These are phyloP conservation scores for Polygonum maritimum DNA, from an alignment of 148 eudicot species.

Conservation along the genomic window DNA sequence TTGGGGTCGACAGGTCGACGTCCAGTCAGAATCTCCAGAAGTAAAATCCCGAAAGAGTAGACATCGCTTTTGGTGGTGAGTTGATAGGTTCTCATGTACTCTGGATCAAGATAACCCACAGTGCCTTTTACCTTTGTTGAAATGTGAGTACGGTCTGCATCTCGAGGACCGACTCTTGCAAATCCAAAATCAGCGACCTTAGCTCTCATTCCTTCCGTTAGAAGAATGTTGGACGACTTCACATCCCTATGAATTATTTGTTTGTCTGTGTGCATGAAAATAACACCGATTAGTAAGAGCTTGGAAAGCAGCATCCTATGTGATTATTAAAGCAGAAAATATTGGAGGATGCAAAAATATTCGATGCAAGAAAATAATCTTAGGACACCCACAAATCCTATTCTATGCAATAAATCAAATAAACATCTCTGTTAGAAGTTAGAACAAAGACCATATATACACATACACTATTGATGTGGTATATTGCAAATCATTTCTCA, in stretches of 20 bases:
- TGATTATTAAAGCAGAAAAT: background rate
- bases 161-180: conserved; percentile 72
- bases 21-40: conserved; percentile 79
- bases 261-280: conserved; percentile 48
- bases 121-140: conserved; percentile 99
- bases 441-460: background rate
- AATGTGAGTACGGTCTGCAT: conserved; percentile 63
- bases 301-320: background rate
- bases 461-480: background rate
- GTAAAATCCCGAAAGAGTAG: conserved; percentile 77
- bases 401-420: background rate
- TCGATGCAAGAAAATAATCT: too few relatives aligned
- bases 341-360: background rate
- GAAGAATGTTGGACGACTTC: conserved; percentile 90
- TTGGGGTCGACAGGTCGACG: conserved; percentile 87
- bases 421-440: background rate
- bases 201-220: conserved; percentile 70
- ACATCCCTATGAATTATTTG: conserved; percentile 94
- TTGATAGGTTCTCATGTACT: conserved; percentile 92
- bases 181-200: conserved; percentile 99
- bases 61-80: conserved; percentile 93
- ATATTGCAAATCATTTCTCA: background rate
- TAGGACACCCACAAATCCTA: too few relatives aligned
- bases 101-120: conserved; percentile 92
- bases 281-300: background rate